Percentiles rank a stretch among this genome's conserved stretches.
These are phyloP conservation scores for Cicer chorassanicum DNA, from an alignment of 306 rosid species.

Conservation along the genomic window DNA sequence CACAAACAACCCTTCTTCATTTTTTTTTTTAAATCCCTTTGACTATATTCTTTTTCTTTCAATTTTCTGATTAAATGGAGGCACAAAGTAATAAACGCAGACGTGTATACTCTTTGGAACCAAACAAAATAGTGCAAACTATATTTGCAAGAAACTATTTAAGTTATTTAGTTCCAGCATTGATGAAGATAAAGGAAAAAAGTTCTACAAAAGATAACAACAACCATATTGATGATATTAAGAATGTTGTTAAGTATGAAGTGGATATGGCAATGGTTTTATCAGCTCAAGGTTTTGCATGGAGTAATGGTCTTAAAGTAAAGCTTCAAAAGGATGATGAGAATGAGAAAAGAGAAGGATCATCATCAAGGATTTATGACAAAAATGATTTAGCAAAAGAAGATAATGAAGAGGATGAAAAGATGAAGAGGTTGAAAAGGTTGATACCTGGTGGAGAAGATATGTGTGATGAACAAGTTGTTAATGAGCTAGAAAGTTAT, in stretches of 20 bases:
- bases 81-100: conserved; percentile 51
- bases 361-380: not conserved
- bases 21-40: too few species aligned
- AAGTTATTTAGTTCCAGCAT: conserved; percentile 58
- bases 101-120: conserved; percentile 58
- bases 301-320: conserved; percentile 63
- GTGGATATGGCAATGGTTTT: conserved; percentile 78
- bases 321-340: conserved; percentile 50
- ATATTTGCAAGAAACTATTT: conserved; percentile 60
- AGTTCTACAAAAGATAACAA: conserved; percentile 2
- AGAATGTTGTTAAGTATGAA: conserved; percentile 51
- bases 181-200: conserved; percentile 53
- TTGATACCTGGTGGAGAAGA: conserved; percentile 70
- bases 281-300: conserved; percentile 64
- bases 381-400: not conserved
- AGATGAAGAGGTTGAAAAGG: conserved; percentile 47
- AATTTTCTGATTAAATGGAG: conserved; percentile 44
- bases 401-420: conserved; percentile 43
- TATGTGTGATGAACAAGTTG: conserved; percentile 57
- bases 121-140: conserved; percentile 47
- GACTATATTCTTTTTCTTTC: not conserved
- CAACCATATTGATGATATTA: conserved; percentile 1
- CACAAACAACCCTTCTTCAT: not conserved
- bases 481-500: conserved; percentile 59
- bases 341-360: conserved; percentile 14